Evolutionary conservation across 139 green algal genomes (phyloP).

Genomic region (Marvania coccoides): DNA sequence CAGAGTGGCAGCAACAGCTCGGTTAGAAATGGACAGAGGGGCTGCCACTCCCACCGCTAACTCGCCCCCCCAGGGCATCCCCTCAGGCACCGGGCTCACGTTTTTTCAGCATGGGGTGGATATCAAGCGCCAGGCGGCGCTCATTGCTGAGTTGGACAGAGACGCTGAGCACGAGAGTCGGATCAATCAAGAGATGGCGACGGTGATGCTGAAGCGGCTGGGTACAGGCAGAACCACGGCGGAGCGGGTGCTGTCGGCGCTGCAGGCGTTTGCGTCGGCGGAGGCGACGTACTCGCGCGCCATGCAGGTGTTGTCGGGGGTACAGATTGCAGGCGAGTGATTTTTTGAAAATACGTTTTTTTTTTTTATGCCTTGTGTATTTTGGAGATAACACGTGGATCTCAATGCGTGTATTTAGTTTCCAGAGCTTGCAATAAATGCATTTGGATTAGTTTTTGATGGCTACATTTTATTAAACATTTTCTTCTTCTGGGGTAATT

Average conservation of each 20-base stretch:
- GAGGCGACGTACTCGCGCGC: conserved; percentile 28
- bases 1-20: conserved; percentile 19
- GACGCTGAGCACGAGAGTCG: conserved; percentile 35
- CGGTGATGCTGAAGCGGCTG: conserved; percentile 27
- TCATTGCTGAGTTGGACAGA: conserved; percentile 22
- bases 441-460: no score
- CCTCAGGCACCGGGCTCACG: neutral
- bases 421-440: no score
- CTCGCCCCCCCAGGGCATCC: neutral
- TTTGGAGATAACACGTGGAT: no score
- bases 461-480: no score
- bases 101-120: conserved; percentile 19
- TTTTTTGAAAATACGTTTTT: no score
- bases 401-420: no score
- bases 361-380: no score
- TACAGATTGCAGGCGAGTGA: conserved; percentile 26
- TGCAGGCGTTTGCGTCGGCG: conserved; percentile 35
- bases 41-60: neutral
- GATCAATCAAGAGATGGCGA: conserved; percentile 37
- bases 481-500: conserved; percentile 11
- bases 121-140: conserved; percentile 26
- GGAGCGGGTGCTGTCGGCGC: conserved; percentile 36
- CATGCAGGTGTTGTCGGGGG: conserved; percentile 9
- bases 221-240: conserved; percentile 12
- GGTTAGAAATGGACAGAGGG: conserved; percentile 21